phyloP scores from a whole-genome alignment of 2,329 filamentous ascomycete species.

The Exserohilum turcica region DNA sequence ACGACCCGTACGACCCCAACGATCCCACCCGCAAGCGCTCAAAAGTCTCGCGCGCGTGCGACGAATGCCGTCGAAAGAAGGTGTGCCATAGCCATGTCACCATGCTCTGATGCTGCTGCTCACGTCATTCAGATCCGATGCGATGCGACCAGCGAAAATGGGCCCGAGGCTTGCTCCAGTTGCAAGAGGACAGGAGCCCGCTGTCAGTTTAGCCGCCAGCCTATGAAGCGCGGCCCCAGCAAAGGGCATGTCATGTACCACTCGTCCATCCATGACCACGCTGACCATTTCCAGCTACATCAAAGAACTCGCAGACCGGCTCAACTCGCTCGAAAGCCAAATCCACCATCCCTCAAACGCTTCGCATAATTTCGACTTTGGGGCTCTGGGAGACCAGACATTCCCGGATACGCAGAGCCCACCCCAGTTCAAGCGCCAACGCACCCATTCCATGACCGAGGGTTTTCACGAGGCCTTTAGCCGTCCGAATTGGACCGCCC shows the following conservation, averaged over 20 bases:
- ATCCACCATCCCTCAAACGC: slow-evolving; percentile 39
- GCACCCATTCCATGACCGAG: slow-evolving; percentile 48
- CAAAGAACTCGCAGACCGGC: slow-evolving; percentile 48
- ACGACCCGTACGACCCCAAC: slow-evolving; percentile 42
- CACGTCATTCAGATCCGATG: slow-evolving; percentile 44
- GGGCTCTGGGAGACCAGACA: slow-evolving; percentile 34
- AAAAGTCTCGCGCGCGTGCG: slow-evolving; percentile 51
- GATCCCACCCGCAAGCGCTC: slow-evolving; percentile 47
- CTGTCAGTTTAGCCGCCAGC: slow-evolving; percentile 50
- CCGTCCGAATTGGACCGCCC: slow-evolving; percentile 41
- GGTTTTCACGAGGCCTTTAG: slow-evolving; percentile 40
- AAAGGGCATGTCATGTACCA: slow-evolving; percentile 40
- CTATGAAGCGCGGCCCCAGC: slow-evolving; percentile 50
- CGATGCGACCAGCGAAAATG: slow-evolving; percentile 49
- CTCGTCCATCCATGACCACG: background rate
- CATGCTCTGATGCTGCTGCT: slow-evolving; percentile 12
- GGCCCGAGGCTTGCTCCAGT: slow-evolving; percentile 48
- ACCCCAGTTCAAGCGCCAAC: slow-evolving; percentile 42
- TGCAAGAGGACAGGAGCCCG: slow-evolving; percentile 48
- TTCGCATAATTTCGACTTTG: slow-evolving; percentile 40
- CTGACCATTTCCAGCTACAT: slow-evolving; percentile 43
- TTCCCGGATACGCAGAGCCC: slow-evolving; percentile 39
- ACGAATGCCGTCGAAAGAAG: slow-evolving; percentile 51
- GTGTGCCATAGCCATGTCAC: slow-evolving; percentile 24
- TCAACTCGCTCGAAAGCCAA: slow-evolving; percentile 47